Evolutionary conservation across 805 yeast species (phyloP).

Genomic region (Ogataea minuta): DNA sequence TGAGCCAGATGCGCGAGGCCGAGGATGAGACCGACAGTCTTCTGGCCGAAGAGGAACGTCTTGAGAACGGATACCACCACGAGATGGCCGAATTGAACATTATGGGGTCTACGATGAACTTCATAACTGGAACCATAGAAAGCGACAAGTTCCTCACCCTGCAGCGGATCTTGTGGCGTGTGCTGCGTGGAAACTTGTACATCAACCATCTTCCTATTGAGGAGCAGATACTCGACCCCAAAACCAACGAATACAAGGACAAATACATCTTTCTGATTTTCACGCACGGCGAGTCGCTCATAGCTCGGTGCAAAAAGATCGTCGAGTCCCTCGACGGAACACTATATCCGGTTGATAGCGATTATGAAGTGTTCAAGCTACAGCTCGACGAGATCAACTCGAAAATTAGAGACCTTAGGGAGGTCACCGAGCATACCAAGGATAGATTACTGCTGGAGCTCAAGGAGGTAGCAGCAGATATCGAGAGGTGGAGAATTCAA

Average conservation of each 20-base stretch:
- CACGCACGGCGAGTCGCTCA: constrained; percentile 80
- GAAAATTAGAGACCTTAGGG: constrained; percentile 39
- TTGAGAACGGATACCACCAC: constrained; percentile 23
- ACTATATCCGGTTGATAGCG: constrained; percentile 56
- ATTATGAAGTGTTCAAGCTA: constrained; percentile 39
- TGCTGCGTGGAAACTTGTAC: constrained; percentile 86
- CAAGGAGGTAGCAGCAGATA: constrained; percentile 69
- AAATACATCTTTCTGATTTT: constrained; percentile 86
- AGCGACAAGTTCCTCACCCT: constrained; percentile 66
- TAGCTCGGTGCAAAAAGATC: constrained; percentile 69
- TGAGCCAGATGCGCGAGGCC: constrained; percentile 29
- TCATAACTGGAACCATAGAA: constrained; percentile 78
- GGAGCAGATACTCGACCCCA: constrained; percentile 61
- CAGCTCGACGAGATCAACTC: constrained; percentile 50
- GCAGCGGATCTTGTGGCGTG: constrained; percentile 87
- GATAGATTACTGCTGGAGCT: constrained; percentile 75
- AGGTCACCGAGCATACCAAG: constrained; percentile 62
- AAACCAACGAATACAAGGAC: constrained; percentile 50
- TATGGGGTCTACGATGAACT: constrained; percentile 39
- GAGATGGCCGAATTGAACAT: constrained; percentile 34
- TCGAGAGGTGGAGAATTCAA: constrained; percentile 69
- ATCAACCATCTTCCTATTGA: constrained; percentile 73
- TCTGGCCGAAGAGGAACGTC: constrained; percentile 22
- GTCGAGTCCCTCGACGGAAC: constrained; percentile 88
- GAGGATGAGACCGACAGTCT: constrained; percentile 28